phyloP scores from a whole-genome alignment of 805 yeast species.

The Lachancea waltii region DNA sequence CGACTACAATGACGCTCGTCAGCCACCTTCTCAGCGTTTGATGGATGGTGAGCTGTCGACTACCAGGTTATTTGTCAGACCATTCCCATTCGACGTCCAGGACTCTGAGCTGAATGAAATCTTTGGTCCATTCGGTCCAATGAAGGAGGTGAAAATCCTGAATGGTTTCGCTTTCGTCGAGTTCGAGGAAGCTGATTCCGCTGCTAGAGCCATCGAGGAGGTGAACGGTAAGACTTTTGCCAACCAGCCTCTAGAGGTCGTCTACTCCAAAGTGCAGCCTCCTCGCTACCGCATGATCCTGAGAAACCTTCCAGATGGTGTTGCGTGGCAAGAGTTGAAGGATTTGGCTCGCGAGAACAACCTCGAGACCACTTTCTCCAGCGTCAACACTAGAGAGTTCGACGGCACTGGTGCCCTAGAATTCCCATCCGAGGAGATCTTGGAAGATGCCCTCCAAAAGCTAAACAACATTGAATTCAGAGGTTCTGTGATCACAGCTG shows the following conservation, averaged over 20 bases:
- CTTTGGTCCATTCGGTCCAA: constrained; percentile 59
- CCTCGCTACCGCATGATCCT: constrained; percentile 71
- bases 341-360: constrained; percentile 81
- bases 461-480: constrained; percentile 66
- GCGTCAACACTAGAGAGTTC: constrained; percentile 40
- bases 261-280: constrained; percentile 43
- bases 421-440: constrained; percentile 59
- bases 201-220: constrained; percentile 66
- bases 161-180: constrained; percentile 89
- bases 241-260: constrained; percentile 41
- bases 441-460: constrained; percentile 66
- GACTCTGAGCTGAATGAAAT: constrained; percentile 62
- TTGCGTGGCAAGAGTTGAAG: constrained; percentile 84
- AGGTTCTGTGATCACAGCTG: constrained; percentile 64
- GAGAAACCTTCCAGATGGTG: constrained; percentile 62
- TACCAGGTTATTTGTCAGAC: constrained; percentile 53
- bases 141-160: constrained; percentile 61
- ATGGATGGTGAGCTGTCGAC: constrained; percentile 35
- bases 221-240: constrained; percentile 67
- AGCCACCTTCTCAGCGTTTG: constrained; percentile 1
- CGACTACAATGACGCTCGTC: constrained; percentile 1
- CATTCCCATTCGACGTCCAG: constrained; percentile 48
- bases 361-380: constrained; percentile 54
- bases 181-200: constrained; percentile 66
- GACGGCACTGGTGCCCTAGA: constrained; percentile 43